Conservation (phyloP, 495 filamentous ascomycete species). For the Cenococcum geophilum region DNA sequence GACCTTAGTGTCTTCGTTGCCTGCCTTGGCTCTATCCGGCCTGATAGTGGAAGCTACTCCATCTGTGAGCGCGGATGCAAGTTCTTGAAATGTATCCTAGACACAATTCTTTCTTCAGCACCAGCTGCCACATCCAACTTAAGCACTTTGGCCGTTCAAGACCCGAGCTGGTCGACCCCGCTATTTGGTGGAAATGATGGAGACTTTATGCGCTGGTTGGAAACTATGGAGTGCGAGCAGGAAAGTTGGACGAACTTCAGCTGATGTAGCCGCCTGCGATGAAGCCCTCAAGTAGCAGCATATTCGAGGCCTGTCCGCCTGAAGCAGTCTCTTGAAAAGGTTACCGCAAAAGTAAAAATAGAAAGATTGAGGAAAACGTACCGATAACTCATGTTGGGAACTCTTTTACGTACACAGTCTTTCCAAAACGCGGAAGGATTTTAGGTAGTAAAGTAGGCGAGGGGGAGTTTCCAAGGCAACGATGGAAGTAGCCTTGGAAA, state of each 20-base stretch:
- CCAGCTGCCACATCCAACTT: not conserved
- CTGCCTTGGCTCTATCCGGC: slow-evolving; percentile 50
- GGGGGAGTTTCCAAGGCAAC: no score
- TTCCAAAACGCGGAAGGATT: no score
- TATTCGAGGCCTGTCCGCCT: no score
- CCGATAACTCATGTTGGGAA: no score
- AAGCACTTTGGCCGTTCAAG: slow-evolving; percentile 9
- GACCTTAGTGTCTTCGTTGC: slow-evolving; percentile 59
- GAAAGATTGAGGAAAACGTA: no score
- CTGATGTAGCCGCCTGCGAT: not conserved
- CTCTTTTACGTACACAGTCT: no score
- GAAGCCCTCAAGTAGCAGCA: no score
- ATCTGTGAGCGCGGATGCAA: slow-evolving; percentile 45
- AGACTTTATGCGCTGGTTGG: slow-evolving; percentile 38
- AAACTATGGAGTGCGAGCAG: slow-evolving; percentile 38
- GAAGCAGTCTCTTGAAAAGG: no score
- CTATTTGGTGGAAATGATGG: slow-evolving; percentile 31
- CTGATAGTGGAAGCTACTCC: slow-evolving; percentile 49
- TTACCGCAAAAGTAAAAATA: no score
- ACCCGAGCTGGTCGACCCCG: slow-evolving; percentile 27
- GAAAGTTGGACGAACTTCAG: slow-evolving; percentile 29
- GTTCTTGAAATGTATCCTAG: slow-evolving; percentile 44
- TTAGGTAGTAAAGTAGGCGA: no score
- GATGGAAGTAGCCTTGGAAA: no score
- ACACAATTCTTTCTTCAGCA: slow-evolving; percentile 39